Base-by-base conservation (phyloP, 2,329 filamentous ascomycete genomes). In the Phialophora expanda region DNA sequence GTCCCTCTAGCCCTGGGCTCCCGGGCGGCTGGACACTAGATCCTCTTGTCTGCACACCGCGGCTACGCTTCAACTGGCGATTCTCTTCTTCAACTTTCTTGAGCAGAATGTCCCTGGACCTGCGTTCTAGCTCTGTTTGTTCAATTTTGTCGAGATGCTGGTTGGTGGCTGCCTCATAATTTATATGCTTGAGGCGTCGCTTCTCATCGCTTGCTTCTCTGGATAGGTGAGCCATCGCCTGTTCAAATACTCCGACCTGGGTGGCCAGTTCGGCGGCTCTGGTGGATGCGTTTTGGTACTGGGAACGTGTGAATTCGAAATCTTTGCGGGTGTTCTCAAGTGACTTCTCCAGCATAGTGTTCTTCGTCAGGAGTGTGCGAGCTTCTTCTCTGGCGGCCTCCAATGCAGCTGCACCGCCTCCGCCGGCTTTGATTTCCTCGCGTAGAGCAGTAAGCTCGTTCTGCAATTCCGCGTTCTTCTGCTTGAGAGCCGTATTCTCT, bases 271-370 rank as follows among this genome's bases (percentile, higher is more conserved):
- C 79, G 22, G 78, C 79, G 0, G 80, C 81, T 8, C 75, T 75
- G 5, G 73, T 80, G 6, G 80, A 82, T 11, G 80, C 80, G 32
- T 76, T 79, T 66, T 82, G 81, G 61, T 82, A 83, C 70, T 82
- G 80, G 64, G 78, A 74, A 46, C 80, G 77, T 5, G 77, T 80
- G 66, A 82, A 82, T 55, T 82, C 80, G 7, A 79, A 75, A 66
- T 81, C 80, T 9, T 78, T 78, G 51, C 73, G 75, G 56, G 78
- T 79, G 58, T 77, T 80, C 11, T 81, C 77, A 1, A 78, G 73
- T 55, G 76, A 78, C 53, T 77, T 76, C 12, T 68, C 74, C 0
- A 82, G 68, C 8, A 74, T 73, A 2, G 76, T 76, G 46, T 76
- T 75, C 46, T 69, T 69, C 3, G 66, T 62, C 22, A 54, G 50